Conservation (phyloP, 108 stramenopile genomes). For the Aurantiochytrium sp. region DNA sequence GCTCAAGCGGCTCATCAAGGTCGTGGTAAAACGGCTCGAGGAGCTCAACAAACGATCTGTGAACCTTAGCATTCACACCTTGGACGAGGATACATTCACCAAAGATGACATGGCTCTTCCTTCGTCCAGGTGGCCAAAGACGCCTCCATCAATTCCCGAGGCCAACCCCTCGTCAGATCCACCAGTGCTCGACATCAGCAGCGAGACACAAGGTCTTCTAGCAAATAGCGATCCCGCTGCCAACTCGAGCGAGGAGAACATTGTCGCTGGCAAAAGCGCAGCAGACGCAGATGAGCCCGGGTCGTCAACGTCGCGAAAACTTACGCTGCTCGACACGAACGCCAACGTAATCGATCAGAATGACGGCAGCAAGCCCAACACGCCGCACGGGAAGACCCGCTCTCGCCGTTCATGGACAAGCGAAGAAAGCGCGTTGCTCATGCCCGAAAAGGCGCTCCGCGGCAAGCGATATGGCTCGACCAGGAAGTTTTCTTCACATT, state of each 20-base stretch:
- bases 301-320: too few relatives aligned
- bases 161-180: background rate
- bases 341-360: too few relatives aligned
- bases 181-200: background rate
- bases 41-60: background rate
- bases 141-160: background rate
- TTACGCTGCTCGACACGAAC: too few relatives aligned
- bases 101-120: background rate
- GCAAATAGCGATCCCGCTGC: too few relatives aligned
- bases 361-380: too few relatives aligned
- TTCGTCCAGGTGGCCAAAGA: background rate
- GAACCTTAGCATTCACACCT: background rate
- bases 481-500: too few relatives aligned
- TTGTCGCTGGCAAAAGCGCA: too few relatives aligned
- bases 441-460: too few relatives aligned
- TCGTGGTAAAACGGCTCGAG: background rate
- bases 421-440: background rate
- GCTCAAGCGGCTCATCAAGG: constrained; percentile 28
- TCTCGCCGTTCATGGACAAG: background rate
- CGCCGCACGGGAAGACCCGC: background rate
- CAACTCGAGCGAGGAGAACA: too few relatives aligned
- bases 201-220: too few relatives aligned
- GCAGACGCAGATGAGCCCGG: background rate
- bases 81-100: background rate
- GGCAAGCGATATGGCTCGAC: too few relatives aligned